phyloP scores from a whole-genome alignment of 2,329 filamentous ascomycete genomes.

The Diplodia seriata region DNA sequence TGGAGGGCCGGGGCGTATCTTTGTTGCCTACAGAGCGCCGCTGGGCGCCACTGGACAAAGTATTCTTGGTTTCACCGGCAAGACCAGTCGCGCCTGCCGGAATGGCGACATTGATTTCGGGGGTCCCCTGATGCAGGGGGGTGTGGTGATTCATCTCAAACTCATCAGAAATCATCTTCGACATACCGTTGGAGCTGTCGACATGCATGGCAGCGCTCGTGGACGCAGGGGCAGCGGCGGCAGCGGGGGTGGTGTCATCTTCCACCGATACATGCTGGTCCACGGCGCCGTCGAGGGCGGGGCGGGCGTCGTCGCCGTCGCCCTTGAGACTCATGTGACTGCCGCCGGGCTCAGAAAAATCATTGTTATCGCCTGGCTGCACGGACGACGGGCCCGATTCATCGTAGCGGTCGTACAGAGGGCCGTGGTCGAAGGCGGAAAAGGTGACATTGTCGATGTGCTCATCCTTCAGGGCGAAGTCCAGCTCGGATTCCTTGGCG shows the following conservation, averaged over 20 bases:
- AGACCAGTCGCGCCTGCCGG: conserved; percentile 3
- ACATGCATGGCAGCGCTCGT: neutral
- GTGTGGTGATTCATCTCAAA: conserved; percentile 25
- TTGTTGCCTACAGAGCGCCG: conserved; percentile 3
- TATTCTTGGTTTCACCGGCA: conserved; percentile 10
- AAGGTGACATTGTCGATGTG: conserved; percentile 40
- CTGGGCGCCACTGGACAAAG: neutral
- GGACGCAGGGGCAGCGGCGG: neutral
- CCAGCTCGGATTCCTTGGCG: conserved; percentile 35
- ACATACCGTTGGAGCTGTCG: conserved; percentile 33
- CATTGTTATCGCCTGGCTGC: conserved; percentile 47
- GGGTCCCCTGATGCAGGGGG: conserved; percentile 15
- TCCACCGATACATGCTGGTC: conserved; percentile 25
- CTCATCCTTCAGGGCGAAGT: conserved; percentile 41
- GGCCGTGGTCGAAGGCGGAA: conserved; percentile 45
- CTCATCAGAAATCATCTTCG: conserved; percentile 24
- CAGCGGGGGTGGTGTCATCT: conserved; percentile 7
- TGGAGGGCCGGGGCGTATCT: conserved; percentile 25
- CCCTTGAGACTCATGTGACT: conserved; percentile 44
- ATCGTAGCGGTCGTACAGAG: conserved; percentile 44
- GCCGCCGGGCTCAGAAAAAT: conserved; percentile 46
- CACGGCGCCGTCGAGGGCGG: conserved; percentile 15
- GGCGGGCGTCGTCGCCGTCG: conserved; percentile 39
- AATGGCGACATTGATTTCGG: conserved; percentile 22
- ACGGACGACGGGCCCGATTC: conserved; percentile 50